These are phyloP conservation scores for Prunus mira DNA, from an alignment of 306 rosid genomes.

Conservation along the genomic window DNA sequence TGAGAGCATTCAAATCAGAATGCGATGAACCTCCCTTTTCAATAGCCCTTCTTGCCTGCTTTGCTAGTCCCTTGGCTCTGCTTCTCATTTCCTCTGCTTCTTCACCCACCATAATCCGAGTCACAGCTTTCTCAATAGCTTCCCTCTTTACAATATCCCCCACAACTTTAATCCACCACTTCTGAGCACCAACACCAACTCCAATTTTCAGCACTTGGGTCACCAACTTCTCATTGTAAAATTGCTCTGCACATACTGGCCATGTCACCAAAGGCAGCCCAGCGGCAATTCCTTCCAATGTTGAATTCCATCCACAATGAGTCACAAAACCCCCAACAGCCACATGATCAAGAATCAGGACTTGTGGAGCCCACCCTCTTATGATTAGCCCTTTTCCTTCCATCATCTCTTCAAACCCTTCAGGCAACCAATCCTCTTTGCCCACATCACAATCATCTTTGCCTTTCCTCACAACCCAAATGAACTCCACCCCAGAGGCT, in stretches of 20 bases:
- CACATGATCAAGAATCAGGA: constrained; percentile 38
- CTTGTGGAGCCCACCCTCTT: constrained; percentile 44
- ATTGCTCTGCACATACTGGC: constrained; percentile 39
- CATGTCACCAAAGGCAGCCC: constrained; percentile 47
- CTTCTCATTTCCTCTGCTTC: constrained; percentile 35
- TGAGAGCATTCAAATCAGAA: background rate
- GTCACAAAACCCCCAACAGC: constrained; percentile 44
- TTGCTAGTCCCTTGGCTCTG: constrained; percentile 18
- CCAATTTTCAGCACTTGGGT: constrained; percentile 28
- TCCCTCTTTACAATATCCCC: constrained; percentile 31
- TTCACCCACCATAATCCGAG: constrained; percentile 35
- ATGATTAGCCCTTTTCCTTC: constrained; percentile 34
- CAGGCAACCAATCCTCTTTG: constrained; percentile 21
- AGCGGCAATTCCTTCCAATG: constrained; percentile 33
- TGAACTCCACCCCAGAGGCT: constrained; percentile 26
- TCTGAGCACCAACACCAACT: constrained; percentile 28
- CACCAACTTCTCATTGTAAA: constrained; percentile 43
- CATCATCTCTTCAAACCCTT: constrained; percentile 37
- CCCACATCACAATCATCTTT: background rate
- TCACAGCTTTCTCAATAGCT: constrained; percentile 31
- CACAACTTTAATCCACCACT: constrained; percentile 19
- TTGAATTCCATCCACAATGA: constrained; percentile 53
- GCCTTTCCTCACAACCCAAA: constrained; percentile 40
- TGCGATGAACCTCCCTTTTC: constrained; percentile 14
- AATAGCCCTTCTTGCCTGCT: constrained; percentile 23